Evolutionary conservation across 352 stramenopile genomes (phyloP).

Genomic region (Phytophthora fragariae): DNA sequence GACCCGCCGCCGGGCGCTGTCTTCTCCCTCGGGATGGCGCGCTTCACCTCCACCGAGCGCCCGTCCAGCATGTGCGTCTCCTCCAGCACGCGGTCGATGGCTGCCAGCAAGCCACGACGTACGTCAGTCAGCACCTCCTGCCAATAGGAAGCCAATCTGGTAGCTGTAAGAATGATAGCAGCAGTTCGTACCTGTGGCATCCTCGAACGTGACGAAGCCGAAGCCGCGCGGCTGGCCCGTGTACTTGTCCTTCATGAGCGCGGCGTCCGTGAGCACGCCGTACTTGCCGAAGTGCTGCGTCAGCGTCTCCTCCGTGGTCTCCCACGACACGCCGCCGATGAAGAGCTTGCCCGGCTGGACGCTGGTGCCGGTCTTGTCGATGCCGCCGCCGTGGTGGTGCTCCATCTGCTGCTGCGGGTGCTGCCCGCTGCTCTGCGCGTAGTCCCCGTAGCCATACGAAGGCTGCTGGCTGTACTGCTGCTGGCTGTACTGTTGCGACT

Average conservation of each 20-base stretch:
- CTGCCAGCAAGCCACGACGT: constrained; percentile 39
- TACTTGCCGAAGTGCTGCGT: constrained; percentile 91
- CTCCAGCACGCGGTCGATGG: constrained; percentile 83
- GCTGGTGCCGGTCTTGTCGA: constrained; percentile 40
- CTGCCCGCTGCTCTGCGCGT: constrained; percentile 44
- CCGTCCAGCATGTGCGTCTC: constrained; percentile 92
- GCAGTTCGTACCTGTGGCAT: constrained; percentile 71
- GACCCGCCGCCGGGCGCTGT: constrained; percentile 50
- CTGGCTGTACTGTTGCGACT: no score
- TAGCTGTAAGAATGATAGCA: no score
- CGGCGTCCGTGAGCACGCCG: constrained; percentile 85
- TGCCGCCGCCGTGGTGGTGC: constrained; percentile 29
- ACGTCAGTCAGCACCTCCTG: constrained; percentile 30
- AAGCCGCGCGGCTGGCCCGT: constrained; percentile 93
- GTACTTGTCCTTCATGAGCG: constrained; percentile 95
- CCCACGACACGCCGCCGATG: constrained; percentile 92
- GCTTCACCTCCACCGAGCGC: constrained; percentile 93
- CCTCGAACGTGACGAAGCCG: constrained; percentile 94
- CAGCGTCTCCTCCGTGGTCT: constrained; percentile 94
- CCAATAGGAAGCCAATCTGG: no score
- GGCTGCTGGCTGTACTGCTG: constrained; percentile 33
- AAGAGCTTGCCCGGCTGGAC: constrained; percentile 88
- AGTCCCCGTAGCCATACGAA: constrained; percentile 31
- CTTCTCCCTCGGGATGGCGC: constrained; percentile 89
- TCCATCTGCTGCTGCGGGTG: constrained; percentile 62